Evolutionary conservation across 1,284 basidiomycete species (phyloP).

Genomic region (Ganoderma leucocontextum): DNA sequence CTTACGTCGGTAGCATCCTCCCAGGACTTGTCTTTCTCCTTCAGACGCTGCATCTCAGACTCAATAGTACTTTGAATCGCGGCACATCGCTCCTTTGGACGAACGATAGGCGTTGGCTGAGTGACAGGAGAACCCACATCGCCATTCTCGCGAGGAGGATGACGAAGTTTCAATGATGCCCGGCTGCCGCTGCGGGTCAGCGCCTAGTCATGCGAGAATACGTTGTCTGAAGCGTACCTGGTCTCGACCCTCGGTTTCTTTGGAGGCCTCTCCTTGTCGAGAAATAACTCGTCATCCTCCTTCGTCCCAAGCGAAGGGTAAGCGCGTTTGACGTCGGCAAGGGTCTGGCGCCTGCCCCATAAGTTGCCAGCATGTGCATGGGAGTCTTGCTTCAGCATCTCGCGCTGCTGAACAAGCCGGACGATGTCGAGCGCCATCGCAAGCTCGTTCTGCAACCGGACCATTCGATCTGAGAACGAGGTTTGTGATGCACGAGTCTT

Average conservation of each 20-base stretch:
- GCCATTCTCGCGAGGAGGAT: slow-evolving; percentile 46
- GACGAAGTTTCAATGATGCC: slow-evolving; percentile 58
- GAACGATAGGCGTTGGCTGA: slow-evolving; percentile 57
- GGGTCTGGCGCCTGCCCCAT: slow-evolving; percentile 81
- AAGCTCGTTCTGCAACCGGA: slow-evolving; percentile 84
- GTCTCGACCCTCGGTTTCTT: slow-evolving; percentile 61
- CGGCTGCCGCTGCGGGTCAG: slow-evolving; percentile 45
- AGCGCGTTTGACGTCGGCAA: slow-evolving; percentile 85
- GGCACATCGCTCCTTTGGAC: slow-evolving; percentile 72
- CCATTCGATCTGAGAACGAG: slow-evolving; percentile 87
- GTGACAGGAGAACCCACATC: slow-evolving; percentile 52
- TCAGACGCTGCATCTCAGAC: slow-evolving; percentile 67
- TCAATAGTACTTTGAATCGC: slow-evolving; percentile 76
- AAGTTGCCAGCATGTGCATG: slow-evolving; percentile 68
- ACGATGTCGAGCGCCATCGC: slow-evolving; percentile 78
- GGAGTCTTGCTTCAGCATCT: slow-evolving; percentile 76
- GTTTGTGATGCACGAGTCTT: slow-evolving; percentile 94
- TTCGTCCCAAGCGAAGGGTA: slow-evolving; percentile 74
- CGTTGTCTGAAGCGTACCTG: slow-evolving; percentile 49
- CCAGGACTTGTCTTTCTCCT: slow-evolving; percentile 84
- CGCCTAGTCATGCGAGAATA: not conserved
- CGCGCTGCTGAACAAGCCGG: slow-evolving; percentile 73
- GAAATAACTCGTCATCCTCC: slow-evolving; percentile 84
- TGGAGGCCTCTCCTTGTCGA: slow-evolving; percentile 75
- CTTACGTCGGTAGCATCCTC: slow-evolving; percentile 86